Evolutionary conservation across 805 yeast genomes (phyloP), one percentile per base, ranked within the genome.

Genomic region (Schizosaccharomyces osmophilus): DNA sequence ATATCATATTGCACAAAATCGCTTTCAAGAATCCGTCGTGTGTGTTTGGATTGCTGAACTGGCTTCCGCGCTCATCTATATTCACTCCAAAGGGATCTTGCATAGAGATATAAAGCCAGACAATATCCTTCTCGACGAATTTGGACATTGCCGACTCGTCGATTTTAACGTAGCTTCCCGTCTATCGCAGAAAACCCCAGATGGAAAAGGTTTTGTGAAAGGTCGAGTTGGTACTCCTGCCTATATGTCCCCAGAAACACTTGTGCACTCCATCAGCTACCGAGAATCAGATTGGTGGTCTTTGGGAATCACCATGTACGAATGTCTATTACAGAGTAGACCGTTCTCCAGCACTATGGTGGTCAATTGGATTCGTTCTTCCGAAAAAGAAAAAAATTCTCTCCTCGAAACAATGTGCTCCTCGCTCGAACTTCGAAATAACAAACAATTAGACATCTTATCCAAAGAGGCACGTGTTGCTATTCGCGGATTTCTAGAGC

Each of bases 191-290:
- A 9, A 36, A 36, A 36, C 41, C 15, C 41, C 13, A 1, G 41
- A 36, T 11, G 79, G 79, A 62, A 84, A 85, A 65, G 75, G 84
- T 62, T 88, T 89, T 72, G 82, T 98, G 70, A 88, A 95, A 2
- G 93, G 98, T 5, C 87, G 93, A 95, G 98, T 93, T 19, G 99
- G 99, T 15, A 93, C 99, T 0, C 98, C 99, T 17, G 93, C 93
- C 71, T 93, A 98, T 97, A 93, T 93, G 99, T 98, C 99, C 0
- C 99, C 99, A 0, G 99, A 93, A 68, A 85, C 86, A 0, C 87
- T 93, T 68, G 67, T 61, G 57, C 66, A 15, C 67, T 62, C 45
- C 26, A 43, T 2, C 60, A 69, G 68, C 58, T 64, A 67, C 39
- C 62, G 64, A 26, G 63, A 64, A 39, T 66, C 69, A 3, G 72